A percentile compares a stretch with the other conserved stretches of the same genome.
Evolutionary conservation across 2,329 filamentous ascomycete genomes (phyloP).

Genomic region (Sclerotinia minor): DNA sequence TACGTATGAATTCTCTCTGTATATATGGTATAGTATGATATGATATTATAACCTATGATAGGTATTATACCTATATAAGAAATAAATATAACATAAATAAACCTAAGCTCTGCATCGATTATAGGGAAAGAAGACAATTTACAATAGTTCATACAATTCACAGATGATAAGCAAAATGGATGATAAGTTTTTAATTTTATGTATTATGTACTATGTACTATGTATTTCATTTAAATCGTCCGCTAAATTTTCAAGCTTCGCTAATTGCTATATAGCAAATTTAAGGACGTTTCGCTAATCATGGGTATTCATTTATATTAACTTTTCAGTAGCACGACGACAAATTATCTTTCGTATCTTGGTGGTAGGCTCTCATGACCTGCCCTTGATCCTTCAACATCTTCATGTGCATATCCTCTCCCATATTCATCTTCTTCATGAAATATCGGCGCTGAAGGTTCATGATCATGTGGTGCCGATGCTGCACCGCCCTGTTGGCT

Average conservation of each 20-base stretch:
- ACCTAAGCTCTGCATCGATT: no score
- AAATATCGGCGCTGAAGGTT: constrained; percentile 60
- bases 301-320: constrained; percentile 1
- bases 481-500: constrained; percentile 19
- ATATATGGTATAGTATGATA: no score
- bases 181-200: not conserved
- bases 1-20: no score
- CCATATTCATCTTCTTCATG: constrained; percentile 55
- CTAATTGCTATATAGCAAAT: not conserved
- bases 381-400: constrained; percentile 22
- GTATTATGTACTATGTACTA: not conserved
- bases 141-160: no score
- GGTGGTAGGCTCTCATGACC: constrained; percentile 37
- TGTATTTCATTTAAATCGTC: not conserved
- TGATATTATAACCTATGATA: no score
- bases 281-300: not conserved
- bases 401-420: constrained; percentile 30
- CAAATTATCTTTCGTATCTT: constrained; percentile 37
- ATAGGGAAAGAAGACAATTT: no score
- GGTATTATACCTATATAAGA: no score
- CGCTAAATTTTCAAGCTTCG: not conserved
- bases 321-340: not conserved
- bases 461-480: constrained; percentile 30
- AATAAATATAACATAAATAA: no score
- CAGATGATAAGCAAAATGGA: not conserved